Percentiles rank a stretch among this genome's conserved stretches.
Evolutionary conservation across 129 eudicot genomes (phyloP).

Genomic region (Scalesia atractyloides): DNA sequence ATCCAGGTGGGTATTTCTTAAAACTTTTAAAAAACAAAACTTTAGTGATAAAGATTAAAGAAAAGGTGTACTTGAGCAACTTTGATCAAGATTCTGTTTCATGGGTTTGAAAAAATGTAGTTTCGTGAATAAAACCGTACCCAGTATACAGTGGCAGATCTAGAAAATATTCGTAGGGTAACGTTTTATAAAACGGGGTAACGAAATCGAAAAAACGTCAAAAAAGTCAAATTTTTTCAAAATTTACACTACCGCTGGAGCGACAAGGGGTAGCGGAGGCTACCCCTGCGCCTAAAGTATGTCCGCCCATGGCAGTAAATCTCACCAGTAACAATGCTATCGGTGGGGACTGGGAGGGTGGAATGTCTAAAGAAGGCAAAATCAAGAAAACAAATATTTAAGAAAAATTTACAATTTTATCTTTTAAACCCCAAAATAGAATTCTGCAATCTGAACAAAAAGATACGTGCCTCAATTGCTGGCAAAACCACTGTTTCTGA

Average conservation of each 20-base stretch:
- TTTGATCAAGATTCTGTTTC: not conserved
- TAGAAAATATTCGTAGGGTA: too few relatives aligned
- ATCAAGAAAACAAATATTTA: not conserved
- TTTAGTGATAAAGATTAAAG: conserved; percentile 7
- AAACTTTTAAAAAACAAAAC: not conserved
- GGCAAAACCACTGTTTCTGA: conserved; percentile 18
- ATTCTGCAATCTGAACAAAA: conserved; percentile 15
- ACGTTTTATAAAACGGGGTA: too few relatives aligned
- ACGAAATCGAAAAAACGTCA: too few relatives aligned
- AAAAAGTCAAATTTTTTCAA: too few relatives aligned
- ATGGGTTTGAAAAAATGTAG: not conserved
- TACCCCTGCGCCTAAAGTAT: too few relatives aligned
- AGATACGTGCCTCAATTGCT: conserved; percentile 25
- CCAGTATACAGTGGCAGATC: too few relatives aligned
- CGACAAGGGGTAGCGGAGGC: too few relatives aligned
- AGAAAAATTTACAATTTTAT: not conserved
- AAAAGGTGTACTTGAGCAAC: not conserved
- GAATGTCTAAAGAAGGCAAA: not conserved
- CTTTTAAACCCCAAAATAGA: conserved; percentile 25
- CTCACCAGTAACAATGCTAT: too few relatives aligned
- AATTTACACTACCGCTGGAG: too few relatives aligned
- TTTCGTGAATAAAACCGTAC: not conserved
- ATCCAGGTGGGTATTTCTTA: conserved; percentile 9
- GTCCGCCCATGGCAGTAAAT: too few relatives aligned
- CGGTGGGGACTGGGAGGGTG: too few relatives aligned